phyloP scores from a whole-genome alignment of 2,329 filamentous ascomycete genomes.

The Beauveria bassiana region DNA sequence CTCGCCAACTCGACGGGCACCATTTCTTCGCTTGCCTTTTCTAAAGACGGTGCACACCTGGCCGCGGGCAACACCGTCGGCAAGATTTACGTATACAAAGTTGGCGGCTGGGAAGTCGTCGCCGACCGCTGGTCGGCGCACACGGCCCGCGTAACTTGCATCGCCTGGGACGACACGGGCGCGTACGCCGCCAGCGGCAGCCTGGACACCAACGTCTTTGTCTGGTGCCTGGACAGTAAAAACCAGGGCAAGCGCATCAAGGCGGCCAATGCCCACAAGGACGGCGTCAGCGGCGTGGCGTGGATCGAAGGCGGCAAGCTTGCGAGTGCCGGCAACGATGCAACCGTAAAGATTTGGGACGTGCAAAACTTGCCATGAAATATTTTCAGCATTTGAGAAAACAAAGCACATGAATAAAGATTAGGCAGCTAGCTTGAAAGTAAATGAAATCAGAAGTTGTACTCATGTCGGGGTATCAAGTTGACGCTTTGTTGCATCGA shows the following conservation, averaged over 20 bases:
- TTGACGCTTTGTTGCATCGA: not conserved
- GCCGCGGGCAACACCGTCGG: constrained; percentile 78
- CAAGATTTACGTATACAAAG: constrained; percentile 74
- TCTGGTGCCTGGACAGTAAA: constrained; percentile 75
- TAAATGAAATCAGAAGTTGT: not conserved
- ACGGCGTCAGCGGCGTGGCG: constrained; percentile 80
- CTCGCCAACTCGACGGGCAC: constrained; percentile 62
- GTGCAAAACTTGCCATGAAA: constrained; percentile 25
- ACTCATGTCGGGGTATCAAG: constrained; percentile 3
- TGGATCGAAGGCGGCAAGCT: constrained; percentile 69
- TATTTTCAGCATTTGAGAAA: not conserved
- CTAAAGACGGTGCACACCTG: constrained; percentile 64
- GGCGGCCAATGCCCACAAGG: constrained; percentile 85
- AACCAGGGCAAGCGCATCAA: constrained; percentile 81
- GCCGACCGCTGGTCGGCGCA: constrained; percentile 66
- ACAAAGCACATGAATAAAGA: not conserved
- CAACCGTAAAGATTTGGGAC: constrained; percentile 80
- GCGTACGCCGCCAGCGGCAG: constrained; percentile 77
- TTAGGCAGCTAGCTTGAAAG: not conserved
- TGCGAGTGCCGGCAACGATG: constrained; percentile 77
- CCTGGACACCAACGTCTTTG: constrained; percentile 84
- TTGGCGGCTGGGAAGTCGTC: constrained; percentile 57
- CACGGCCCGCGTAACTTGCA: constrained; percentile 48
- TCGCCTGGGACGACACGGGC: constrained; percentile 70
- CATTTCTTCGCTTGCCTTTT: constrained; percentile 79